Percentiles rank a stretch among this genome's conserved stretches.
Conservation (phyloP, 2,329 filamentous ascomycete genomes). For the Apiospora hydei region DNA sequence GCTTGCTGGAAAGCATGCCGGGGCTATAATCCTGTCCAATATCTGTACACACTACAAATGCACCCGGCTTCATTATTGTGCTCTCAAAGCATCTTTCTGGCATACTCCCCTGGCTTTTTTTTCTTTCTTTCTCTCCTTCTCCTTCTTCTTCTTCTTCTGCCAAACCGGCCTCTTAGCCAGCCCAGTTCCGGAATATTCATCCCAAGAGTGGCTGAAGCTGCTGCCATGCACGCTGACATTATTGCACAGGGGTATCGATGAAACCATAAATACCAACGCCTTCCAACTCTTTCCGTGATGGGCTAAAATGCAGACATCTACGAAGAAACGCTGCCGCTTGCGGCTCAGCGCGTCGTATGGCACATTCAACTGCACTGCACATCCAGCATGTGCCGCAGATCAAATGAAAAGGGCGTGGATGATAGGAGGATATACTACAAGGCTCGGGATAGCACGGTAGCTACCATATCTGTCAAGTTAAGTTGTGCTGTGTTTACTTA, state of each 20-base stretch:
- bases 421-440: conserved; percentile 26
- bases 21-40: conserved; percentile 8
- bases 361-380: background rate
- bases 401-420: background rate
- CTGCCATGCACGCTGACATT: conserved; percentile 3
- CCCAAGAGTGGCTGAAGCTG: background rate
- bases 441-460: conserved; percentile 23
- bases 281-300: conserved; percentile 27
- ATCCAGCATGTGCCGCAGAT: conserved; percentile 13
- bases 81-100: conserved; percentile 17
- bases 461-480: conserved; percentile 23
- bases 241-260: conserved; percentile 27
- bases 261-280: conserved; percentile 21
- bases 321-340: conserved; percentile 7
- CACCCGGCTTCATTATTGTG: conserved; percentile 1
- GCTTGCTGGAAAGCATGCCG: background rate
- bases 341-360: conserved; percentile 14
- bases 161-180: background rate
- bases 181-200: background rate
- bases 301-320: conserved; percentile 23
- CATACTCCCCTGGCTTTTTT: background rate
- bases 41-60: conserved; percentile 17
- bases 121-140: conserved; percentile 14
- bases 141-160: background rate
- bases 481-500: conserved; percentile 17